phyloP scores from a whole-genome alignment of 306 rosid species.

The Sicyos baderoa region DNA sequence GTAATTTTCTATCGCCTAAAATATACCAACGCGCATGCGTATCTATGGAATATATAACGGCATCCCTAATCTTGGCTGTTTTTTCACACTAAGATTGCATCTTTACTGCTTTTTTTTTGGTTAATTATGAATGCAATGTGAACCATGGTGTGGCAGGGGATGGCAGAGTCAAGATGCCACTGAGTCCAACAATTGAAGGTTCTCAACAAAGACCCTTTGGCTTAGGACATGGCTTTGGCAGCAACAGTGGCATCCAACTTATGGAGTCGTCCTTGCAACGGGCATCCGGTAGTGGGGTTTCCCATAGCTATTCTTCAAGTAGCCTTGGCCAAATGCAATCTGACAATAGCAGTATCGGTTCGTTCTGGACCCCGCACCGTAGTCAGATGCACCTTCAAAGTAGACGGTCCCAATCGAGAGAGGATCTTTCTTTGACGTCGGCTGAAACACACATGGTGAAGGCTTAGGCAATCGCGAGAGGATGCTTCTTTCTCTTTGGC shows the following conservation, averaged over 20 bases:
- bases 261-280: constrained; percentile 47
- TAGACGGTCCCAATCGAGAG: constrained; percentile 92
- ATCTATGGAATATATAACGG: too few species aligned
- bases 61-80: neutral
- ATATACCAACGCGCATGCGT: neutral
- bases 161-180: constrained; percentile 78
- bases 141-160: constrained; percentile 45
- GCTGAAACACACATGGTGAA: constrained; percentile 70
- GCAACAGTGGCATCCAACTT: constrained; percentile 50
- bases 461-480: constrained; percentile 86
- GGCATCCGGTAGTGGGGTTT: constrained; percentile 52
- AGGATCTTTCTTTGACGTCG: constrained; percentile 69
- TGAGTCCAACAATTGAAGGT: constrained; percentile 68
- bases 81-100: constrained; percentile 15
- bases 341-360: constrained; percentile 44
- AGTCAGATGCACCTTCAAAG: constrained; percentile 90
- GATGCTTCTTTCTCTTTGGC: constrained; percentile 67
- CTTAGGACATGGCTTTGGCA: constrained; percentile 40
- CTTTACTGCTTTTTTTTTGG: constrained; percentile 10
- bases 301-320: constrained; percentile 76
- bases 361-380: constrained; percentile 76
- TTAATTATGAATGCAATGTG: constrained; percentile 15
- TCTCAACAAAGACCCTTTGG: constrained; percentile 49
- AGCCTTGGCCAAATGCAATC: constrained; percentile 80
- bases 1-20: neutral